Evolutionary conservation across 2,329 filamentous ascomycete species (phyloP).

Genomic region (Trichophyton simii): DNA sequence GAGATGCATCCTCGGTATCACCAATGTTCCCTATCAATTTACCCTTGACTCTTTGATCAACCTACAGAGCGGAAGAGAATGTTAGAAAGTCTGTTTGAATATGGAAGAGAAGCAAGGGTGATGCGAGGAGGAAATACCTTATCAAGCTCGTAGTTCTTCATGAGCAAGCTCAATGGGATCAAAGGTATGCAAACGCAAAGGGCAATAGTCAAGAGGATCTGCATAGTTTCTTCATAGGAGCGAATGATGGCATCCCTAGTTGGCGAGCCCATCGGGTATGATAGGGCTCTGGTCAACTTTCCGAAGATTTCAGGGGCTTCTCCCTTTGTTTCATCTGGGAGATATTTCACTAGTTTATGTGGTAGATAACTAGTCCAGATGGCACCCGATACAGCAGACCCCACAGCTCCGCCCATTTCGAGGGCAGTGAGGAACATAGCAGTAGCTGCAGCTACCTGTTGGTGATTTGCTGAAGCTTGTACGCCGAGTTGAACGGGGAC

Average conservation of each 20-base stretch:
- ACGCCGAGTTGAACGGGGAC: slow-evolving; percentile 49
- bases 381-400: slow-evolving; percentile 48
- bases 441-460: slow-evolving; percentile 49
- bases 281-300: slow-evolving; percentile 42
- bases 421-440: slow-evolving; percentile 49
- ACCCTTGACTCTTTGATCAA: slow-evolving; percentile 11
- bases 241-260: slow-evolving; percentile 49
- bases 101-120: not conserved
- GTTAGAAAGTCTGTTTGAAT: slow-evolving; percentile 2
- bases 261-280: slow-evolving; percentile 45
- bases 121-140: slow-evolving; percentile 22
- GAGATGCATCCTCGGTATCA: not conserved
- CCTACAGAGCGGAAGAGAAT: slow-evolving; percentile 1
- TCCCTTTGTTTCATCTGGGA: slow-evolving; percentile 35
- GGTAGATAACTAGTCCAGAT: slow-evolving; percentile 53
- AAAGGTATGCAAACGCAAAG: slow-evolving; percentile 44
- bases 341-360: slow-evolving; percentile 36
- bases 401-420: slow-evolving; percentile 48
- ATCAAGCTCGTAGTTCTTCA: slow-evolving; percentile 48
- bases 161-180: slow-evolving; percentile 43
- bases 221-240: slow-evolving; percentile 55
- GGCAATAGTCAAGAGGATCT: slow-evolving; percentile 44
- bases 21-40: slow-evolving; percentile 10
- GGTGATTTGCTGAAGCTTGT: slow-evolving; percentile 48
- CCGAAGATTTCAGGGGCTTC: slow-evolving; percentile 40